Conservation (phyloP, 441 rosid species). For the California macrophylla region DNA sequence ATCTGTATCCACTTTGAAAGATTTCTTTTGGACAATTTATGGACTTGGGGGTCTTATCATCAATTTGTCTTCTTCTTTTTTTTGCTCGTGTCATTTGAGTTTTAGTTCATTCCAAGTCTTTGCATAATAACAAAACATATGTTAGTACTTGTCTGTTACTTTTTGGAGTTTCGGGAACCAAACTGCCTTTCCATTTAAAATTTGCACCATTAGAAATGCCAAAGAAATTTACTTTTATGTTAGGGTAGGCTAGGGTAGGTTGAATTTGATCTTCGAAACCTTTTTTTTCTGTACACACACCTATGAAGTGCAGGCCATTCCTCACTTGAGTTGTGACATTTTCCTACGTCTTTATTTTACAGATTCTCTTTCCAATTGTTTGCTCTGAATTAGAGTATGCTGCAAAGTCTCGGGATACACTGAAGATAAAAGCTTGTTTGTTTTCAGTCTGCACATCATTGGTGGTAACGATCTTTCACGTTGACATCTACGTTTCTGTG, state of each 20-base stretch:
- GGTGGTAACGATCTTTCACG: slow-evolving; percentile 41
- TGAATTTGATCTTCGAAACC: not conserved
- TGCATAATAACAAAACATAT: not conserved
- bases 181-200: not conserved
- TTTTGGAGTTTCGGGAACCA: not conserved
- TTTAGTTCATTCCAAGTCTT: not conserved
- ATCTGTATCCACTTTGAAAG: not conserved
- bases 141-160: not conserved
- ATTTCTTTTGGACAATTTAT: not conserved
- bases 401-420: slow-evolving; percentile 34
- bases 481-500: not conserved
- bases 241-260: not conserved
- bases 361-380: slow-evolving; percentile 71
- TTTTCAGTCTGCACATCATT: slow-evolving; percentile 79
- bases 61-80: not conserved
- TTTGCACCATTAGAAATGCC: not conserved
- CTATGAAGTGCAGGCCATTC: not conserved
- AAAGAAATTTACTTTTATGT: not conserved
- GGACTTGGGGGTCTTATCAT: slow-evolving; percentile 5
- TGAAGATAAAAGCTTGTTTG: slow-evolving; percentile 65
- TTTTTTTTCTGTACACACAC: not conserved
- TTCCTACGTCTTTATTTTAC: slow-evolving; percentile 17
- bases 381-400: slow-evolving; percentile 40
- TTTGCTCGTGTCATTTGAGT: not conserved
- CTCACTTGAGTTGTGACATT: not conserved